Base-by-base conservation (phyloP, 2,329 filamentous ascomycete species). In the Neofusicoccum parvum region DNA sequence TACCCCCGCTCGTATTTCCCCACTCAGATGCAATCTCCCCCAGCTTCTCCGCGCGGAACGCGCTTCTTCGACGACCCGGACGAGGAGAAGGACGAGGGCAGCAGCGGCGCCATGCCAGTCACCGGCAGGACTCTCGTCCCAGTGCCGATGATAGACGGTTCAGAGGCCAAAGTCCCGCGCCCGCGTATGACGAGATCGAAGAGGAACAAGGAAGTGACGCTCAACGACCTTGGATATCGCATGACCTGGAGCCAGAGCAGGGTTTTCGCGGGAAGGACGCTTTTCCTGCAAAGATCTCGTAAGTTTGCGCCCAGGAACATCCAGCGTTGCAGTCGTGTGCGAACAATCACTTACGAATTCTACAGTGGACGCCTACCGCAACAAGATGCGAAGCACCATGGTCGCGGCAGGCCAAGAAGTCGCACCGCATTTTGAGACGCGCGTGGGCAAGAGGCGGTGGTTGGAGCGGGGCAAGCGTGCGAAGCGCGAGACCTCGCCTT, bases 221-320 rank as follows among this genome's bases (percentile, higher is more conserved):
- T 98, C 68, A 98, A 98, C 75, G 94, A 98, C 74, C 81, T 98
- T 51, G 94, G 93, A 2, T 96, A 96, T 77, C 88, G 94, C 53
- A 96, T 99, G 91, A 94, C 92, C 56, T 99, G 95, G 94, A 89
- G 94, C 64, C 94, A 98, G 80, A 95, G 93, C 76, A 86, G 94
- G 73, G 92, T 94, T 11, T 97, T 98, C 81, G 90, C 93, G 1
- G 91, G 90, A 12, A 86, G 92, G 71, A 92, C 90, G 46, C 84
- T 97, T 54, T 97, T 97, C 78, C 82, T 97, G 72, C 94, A 97
- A 78, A 89, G 92, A 83, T 94, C 94, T 72, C 82, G 94, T 97
- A 82, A 88, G 93, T 90, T n/a, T 27, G n/a, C 15, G 49, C 37
- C 36, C 34, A 10, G 6, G 20, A 20, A 54, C 17, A 4, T 10